A percentile compares a stretch with the other conserved stretches of the same genome.
Conservation (phyloP, 306 rosid species). For the Citrullus amarus region DNA sequence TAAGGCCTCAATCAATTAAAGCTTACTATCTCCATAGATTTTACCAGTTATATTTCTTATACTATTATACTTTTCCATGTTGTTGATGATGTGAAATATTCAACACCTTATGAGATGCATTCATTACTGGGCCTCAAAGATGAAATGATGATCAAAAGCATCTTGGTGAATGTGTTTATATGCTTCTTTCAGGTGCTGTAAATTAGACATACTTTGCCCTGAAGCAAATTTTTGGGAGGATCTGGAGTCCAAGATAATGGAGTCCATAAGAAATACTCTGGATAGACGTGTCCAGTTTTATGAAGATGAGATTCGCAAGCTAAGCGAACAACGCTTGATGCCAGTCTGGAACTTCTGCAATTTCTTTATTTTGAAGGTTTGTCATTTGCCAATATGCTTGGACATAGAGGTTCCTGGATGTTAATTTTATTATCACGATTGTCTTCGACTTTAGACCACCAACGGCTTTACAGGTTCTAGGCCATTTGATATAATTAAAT, state of each 20-base stretch:
- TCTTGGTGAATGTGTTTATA: neutral
- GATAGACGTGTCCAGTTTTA: conserved; percentile 95
- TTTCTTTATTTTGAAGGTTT: conserved; percentile 90
- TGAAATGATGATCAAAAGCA: neutral
- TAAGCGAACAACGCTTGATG: conserved; percentile 94
- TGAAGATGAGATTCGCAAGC: conserved; percentile 97
- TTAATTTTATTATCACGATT: neutral
- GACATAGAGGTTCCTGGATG: conserved; percentile 8
- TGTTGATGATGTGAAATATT: neutral
- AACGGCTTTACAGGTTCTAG: neutral
- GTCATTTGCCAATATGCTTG: conserved; percentile 22
- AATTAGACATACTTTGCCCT: conserved; percentile 64
- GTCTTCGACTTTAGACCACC: neutral
- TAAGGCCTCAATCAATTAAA: neutral
- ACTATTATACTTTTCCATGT: neutral
- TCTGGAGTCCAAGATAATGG: conserved; percentile 80
- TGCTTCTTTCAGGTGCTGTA: conserved; percentile 75
- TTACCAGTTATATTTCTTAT: neutral
- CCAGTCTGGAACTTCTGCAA: conserved; percentile 99
- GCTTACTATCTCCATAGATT: neutral
- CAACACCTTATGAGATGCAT: neutral
- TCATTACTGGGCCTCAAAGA: neutral
- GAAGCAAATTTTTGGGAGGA: conserved; percentile 97
- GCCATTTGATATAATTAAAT: neutral
- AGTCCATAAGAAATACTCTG: conserved; percentile 82